These are phyloP conservation scores for Suillus alpinus DNA, from an alignment of 768 basidiomycete genomes.

Conservation along the genomic window DNA sequence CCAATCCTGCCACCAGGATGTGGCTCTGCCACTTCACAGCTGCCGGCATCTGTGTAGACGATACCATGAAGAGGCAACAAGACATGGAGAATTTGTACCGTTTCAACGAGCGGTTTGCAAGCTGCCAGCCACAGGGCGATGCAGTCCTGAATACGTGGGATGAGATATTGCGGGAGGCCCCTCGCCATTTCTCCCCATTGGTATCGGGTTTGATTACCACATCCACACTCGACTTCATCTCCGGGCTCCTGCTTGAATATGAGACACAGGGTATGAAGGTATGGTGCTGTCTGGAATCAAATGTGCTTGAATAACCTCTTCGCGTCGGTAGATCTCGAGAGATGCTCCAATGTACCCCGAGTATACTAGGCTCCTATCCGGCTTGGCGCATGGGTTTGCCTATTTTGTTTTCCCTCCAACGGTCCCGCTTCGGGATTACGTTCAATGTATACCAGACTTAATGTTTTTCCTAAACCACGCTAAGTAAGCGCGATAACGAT, in stretches of 20 bases:
- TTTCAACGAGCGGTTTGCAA: conserved; percentile 30
- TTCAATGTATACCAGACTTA: conserved; percentile 32
- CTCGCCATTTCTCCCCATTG: conserved; percentile 22
- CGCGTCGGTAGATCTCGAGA: conserved; percentile 3
- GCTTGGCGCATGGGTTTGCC: conserved; percentile 29
- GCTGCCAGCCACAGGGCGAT: conserved; percentile 23
- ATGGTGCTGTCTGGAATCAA: neutral
- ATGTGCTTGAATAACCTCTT: neutral
- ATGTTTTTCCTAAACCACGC: conserved; percentile 9
- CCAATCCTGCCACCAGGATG: too few relatives aligned
- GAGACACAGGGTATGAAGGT: conserved; percentile 22
- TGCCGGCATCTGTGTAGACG: too few relatives aligned
- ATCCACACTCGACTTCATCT: conserved; percentile 32
- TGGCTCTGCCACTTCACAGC: too few relatives aligned
- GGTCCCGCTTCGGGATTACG: conserved; percentile 26
- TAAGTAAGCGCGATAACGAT: too few relatives aligned
- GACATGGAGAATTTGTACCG: conserved; percentile 17
- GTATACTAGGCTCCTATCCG: conserved; percentile 19
- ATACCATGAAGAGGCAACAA: conserved; percentile 7
- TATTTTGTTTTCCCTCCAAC: conserved; percentile 30
- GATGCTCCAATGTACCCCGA: conserved; percentile 15
- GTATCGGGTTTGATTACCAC: conserved; percentile 31
- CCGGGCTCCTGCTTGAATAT: conserved; percentile 26
- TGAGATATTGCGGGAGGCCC: conserved; percentile 22
- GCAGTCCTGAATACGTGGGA: conserved; percentile 29